Evolutionary conservation across 139 green algal species (phyloP), one percentile per base, ranked within the genome.

Genomic region (Spirogloea muscicola): DNA sequence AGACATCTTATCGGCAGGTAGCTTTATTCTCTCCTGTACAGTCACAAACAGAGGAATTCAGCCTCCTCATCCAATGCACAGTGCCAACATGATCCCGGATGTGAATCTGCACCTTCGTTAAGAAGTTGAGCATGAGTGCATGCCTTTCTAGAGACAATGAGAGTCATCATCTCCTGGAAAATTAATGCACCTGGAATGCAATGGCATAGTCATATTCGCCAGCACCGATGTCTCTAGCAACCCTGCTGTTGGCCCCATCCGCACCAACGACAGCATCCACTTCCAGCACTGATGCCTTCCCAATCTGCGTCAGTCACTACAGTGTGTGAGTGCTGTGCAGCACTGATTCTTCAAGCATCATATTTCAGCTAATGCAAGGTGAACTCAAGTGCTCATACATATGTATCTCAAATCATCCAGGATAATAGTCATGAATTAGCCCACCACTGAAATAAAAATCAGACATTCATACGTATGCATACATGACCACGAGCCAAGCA

Each of bases 161-260:
- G n/a, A 21, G 46, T 31, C 37, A 39, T 62, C 52, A 62, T 43
- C 52, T 62, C 37, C 37, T 31, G n/a, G 21, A 21, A 55, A 55
- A 21, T 55, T 55, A 55, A n/a, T 31, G 46, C 21, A 77, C 69
- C 57, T 80, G 92, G 88, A 98, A 99, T 52, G 94, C 94, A 72
- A 99, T 99, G 78, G 94, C 94, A 79, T 98, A 99, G 85, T 99
- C 94, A 75, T 95, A 97, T 69, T 99, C 94, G 58, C 94, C 94
- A 5, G 94, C 94, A 70, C 92, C 94, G 40, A 99, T 99, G 69
- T 93, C 88, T 86, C 96, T 96, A 59, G 94, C 94, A n/a, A 99
- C 91, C 48, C 94, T 88, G 78, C 83, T 92, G 92, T 98, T 99
- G 80, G 94, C 94, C 61, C 94, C 94, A 68, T 99, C 94, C 39